Percentiles rank a stretch among this genome's conserved stretches.
Conservation (phyloP, 176 grass and related monocot genomes). For the sorghum (Sorghum bicolor) region DNA sequence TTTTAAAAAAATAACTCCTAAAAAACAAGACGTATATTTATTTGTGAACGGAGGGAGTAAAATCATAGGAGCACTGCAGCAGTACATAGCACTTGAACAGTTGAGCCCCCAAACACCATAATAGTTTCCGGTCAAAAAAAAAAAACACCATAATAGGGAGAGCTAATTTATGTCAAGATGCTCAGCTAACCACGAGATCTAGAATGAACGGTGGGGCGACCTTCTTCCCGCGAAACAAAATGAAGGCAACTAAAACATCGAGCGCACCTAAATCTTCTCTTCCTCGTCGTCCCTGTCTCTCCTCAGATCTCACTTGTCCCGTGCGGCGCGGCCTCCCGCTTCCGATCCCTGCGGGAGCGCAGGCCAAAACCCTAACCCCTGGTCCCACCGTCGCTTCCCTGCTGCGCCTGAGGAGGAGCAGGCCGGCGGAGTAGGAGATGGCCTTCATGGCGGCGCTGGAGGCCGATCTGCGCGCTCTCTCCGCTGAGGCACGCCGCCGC, state of each 20-base stretch:
- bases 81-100: too few relatives aligned
- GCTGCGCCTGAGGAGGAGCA: slow-evolving; percentile 4
- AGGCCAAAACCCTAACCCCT: slow-evolving; percentile 37
- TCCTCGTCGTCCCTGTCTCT: slow-evolving; percentile 14
- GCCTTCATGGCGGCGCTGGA: slow-evolving; percentile 93
- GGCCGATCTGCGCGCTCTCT: slow-evolving; percentile 96
- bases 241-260: slow-evolving; percentile 1
- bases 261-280: neutral
- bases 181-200: slow-evolving; percentile 5
- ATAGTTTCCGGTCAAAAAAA: too few relatives aligned
- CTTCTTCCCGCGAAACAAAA: slow-evolving; percentile 12
- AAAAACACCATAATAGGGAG: too few relatives aligned
- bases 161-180: neutral
- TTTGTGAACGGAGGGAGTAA: too few relatives aligned
- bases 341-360: slow-evolving; percentile 2
- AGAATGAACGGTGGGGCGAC: slow-evolving; percentile 19
- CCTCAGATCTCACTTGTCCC: slow-evolving; percentile 14
- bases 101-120: too few relatives aligned
- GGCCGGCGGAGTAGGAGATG: slow-evolving; percentile 50
- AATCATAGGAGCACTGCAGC: too few relatives aligned
- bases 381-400: neutral
- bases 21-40: too few relatives aligned
- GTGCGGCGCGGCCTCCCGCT: slow-evolving; percentile 7
- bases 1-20: too few relatives aligned
- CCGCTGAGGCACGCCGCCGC: slow-evolving; percentile 87